phyloP scores from a whole-genome alignment of 2,329 filamentous ascomycete species.

The Aspergillus aculeatus region DNA sequence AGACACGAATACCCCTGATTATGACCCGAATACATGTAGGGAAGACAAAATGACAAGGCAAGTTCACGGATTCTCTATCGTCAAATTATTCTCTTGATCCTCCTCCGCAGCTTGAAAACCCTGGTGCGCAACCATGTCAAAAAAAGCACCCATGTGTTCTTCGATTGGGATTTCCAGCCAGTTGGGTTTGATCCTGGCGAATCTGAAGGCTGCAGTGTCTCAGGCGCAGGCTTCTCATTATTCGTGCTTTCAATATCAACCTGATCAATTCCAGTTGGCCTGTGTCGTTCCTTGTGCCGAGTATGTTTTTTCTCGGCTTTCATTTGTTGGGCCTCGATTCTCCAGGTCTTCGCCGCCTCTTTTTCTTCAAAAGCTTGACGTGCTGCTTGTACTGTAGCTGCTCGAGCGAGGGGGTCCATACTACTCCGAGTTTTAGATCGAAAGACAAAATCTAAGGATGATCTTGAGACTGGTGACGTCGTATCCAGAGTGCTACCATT shows the following conservation, averaged over 20 bases:
- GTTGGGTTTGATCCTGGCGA: conserved; percentile 15
- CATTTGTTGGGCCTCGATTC: conserved; percentile 53
- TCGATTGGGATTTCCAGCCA: conserved; percentile 34
- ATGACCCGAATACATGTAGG: too few relatives aligned
- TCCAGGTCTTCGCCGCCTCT: conserved; percentile 57
- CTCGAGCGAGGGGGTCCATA: conserved; percentile 54
- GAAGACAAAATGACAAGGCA: too few relatives aligned
- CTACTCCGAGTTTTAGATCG: conserved; percentile 51
- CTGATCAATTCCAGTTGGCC: conserved; percentile 24
- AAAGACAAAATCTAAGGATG: conserved; percentile 58
- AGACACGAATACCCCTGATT: too few relatives aligned
- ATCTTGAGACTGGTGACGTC: conserved; percentile 53
- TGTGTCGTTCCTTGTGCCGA: conserved; percentile 44
- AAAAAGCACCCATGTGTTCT: conserved; percentile 53
- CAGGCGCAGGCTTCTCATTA: conserved; percentile 19
- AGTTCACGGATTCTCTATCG: not conserved
- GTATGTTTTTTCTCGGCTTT: conserved; percentile 48
- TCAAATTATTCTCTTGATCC: conserved; percentile 29
- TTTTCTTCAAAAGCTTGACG: conserved; percentile 59
- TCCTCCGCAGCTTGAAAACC: conserved; percentile 51
- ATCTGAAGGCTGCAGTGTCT: conserved; percentile 19
- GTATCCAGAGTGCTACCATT: conserved; percentile 52
- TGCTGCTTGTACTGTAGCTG: conserved; percentile 56
- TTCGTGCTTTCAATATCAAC: conserved; percentile 12
- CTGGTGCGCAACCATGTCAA: conserved; percentile 58